Conservation (phyloP, 306 rosid genomes). For the Psophocarpus tetragonolobus region DNA sequence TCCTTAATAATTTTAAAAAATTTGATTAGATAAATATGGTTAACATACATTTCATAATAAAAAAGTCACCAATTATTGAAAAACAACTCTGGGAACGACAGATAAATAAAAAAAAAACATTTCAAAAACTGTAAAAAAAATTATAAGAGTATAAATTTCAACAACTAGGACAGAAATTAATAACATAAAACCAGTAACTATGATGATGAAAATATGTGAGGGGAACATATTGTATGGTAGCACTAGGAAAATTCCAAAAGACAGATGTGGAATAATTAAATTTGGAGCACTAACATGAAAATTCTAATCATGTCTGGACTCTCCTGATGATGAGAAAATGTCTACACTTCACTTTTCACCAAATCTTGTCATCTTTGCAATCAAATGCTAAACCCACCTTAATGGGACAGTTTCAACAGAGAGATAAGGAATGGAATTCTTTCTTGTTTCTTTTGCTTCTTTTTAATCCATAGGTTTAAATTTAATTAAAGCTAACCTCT, state of each 20-base stretch:
- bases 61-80: no score
- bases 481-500: slow-evolving; percentile 35
- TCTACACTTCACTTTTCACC: slow-evolving; percentile 20
- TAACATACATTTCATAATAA: no score
- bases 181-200: neutral
- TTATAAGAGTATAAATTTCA: neutral
- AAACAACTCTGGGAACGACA: no score
- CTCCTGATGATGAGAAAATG: neutral
- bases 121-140: no score
- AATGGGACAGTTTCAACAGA: slow-evolving; percentile 22
- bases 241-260: neutral
- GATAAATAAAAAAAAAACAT: no score
- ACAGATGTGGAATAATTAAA: slow-evolving; percentile 12
- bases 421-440: slow-evolving; percentile 4
- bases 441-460: slow-evolving; percentile 25
- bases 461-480: neutral
- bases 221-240: neutral
- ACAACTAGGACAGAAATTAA: neutral
- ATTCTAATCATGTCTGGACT: neutral
- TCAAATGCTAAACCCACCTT: slow-evolving; percentile 17
- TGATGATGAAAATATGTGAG: neutral
- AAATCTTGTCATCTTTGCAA: slow-evolving; percentile 33
- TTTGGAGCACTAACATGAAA: slow-evolving; percentile 22
- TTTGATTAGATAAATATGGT: no score
- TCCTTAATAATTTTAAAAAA: no score